Conservation (phyloP, 2,329 filamentous ascomycete genomes). For the Diaporthe sp. region DNA sequence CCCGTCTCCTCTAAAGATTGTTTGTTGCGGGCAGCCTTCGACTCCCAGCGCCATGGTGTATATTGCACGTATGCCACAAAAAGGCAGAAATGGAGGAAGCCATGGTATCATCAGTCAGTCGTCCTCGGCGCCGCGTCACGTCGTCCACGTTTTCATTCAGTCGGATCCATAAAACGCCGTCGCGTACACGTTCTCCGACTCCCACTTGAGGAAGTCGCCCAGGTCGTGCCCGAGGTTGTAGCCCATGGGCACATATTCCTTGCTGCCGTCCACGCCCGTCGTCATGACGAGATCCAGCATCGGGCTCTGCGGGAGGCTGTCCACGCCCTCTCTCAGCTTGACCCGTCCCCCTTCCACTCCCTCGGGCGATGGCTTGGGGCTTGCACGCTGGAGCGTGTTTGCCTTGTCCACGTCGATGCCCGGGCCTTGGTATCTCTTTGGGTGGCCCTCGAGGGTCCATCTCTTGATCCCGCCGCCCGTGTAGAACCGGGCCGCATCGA, state of each 20-base stretch:
- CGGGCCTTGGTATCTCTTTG: constrained; percentile 48
- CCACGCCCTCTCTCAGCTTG: constrained; percentile 51
- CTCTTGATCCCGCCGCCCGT: constrained; percentile 49
- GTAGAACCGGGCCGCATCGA: constrained; percentile 47
- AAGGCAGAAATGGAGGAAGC: not conserved
- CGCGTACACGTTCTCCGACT: constrained; percentile 63
- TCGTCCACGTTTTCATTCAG: constrained; percentile 1
- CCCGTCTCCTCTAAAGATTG: constrained; percentile 1
- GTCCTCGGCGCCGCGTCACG: not conserved
- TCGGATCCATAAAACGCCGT: constrained; percentile 45
- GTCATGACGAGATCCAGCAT: constrained; percentile 62
- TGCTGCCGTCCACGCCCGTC: constrained; percentile 55
- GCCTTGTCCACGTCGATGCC: constrained; percentile 44
- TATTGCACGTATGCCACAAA: not conserved
- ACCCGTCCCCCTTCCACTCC: constrained; percentile 35
- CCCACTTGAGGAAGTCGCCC: constrained; percentile 71
- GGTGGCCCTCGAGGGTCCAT: constrained; percentile 54
- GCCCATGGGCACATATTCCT: constrained; percentile 66
- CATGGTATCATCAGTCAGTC: constrained; percentile 3
- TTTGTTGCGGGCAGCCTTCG: not conserved
- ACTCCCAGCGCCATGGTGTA: not conserved
- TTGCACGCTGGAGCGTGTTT: constrained; percentile 42
- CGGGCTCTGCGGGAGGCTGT: constrained; percentile 65
- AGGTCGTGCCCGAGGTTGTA: constrained; percentile 72
- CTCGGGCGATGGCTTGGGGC: constrained; percentile 10